Percentiles rank a stretch among this genome's conserved stretches.
Evolutionary conservation across 169 alveolate genomes (phyloP).

Genomic region (Toxoplasma gondii): DNA sequence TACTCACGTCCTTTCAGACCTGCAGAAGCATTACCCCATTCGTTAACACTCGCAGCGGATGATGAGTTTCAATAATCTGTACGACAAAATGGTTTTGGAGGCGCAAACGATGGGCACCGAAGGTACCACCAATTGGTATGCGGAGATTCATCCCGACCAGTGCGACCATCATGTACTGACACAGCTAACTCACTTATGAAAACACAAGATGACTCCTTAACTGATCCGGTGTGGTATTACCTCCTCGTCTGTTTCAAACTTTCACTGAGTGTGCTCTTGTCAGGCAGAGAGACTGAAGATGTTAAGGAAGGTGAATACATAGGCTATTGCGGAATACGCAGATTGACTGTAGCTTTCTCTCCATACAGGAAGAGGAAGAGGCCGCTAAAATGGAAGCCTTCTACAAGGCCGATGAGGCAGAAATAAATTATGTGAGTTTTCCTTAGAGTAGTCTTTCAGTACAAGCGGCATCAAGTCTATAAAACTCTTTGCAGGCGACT

Average conservation of each 20-base stretch:
- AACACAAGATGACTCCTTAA: constrained; percentile 46
- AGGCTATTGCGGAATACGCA: not conserved
- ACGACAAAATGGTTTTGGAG: constrained; percentile 62
- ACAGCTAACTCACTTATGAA: constrained; percentile 57
- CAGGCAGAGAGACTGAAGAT: constrained; percentile 60
- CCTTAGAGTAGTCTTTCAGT: too few relatives aligned
- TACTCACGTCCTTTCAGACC: not conserved
- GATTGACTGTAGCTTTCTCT: not conserved
- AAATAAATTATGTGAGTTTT: constrained; percentile 43
- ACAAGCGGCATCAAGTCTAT: not conserved
- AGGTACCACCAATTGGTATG: not conserved
- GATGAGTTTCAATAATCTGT: constrained; percentile 64
- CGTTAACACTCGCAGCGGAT: constrained; percentile 26
- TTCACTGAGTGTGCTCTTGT: not conserved
- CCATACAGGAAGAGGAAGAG: constrained; percentile 57
- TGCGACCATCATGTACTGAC: not conserved
- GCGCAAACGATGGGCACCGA: constrained; percentile 40
- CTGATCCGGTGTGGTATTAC: constrained; percentile 39
- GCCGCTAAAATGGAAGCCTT: constrained; percentile 58
- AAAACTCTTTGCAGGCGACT: constrained; percentile 11
- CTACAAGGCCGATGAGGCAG: constrained; percentile 62
- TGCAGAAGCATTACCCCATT: not conserved
- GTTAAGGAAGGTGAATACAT: constrained; percentile 31
- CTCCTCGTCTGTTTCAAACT: not conserved
- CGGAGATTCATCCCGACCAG: not conserved